These are phyloP conservation scores for Bothriochloa decipiens DNA, from an alignment of 176 grass and related monocot species.

Conservation along the genomic window DNA sequence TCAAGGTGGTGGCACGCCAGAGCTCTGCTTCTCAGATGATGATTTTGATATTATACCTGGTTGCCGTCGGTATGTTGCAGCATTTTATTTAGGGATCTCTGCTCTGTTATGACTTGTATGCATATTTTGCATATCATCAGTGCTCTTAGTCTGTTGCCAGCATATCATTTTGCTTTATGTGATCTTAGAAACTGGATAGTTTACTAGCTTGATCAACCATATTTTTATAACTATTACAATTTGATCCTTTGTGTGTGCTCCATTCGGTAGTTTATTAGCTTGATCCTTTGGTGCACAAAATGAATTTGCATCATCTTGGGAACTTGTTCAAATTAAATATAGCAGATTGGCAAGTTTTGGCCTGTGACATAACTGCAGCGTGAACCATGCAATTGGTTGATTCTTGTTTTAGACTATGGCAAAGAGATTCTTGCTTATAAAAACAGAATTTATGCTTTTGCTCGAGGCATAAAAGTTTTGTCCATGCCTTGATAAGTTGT, in stretches of 20 bases:
- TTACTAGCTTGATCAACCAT: background rate
- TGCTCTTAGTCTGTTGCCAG: background rate
- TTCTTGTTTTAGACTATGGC: background rate
- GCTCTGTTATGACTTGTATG: constrained; percentile 36
- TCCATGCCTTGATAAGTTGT: background rate
- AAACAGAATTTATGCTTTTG: background rate
- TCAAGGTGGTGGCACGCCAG: constrained; percentile 58
- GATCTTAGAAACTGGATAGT: background rate
- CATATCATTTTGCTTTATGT: background rate
- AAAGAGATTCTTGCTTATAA: background rate
- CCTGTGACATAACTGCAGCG: constrained; percentile 5
- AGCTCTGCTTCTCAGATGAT: constrained; percentile 64
- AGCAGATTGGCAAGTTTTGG: background rate
- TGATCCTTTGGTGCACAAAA: background rate
- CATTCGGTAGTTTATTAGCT: no score
- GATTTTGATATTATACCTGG: constrained; percentile 68
- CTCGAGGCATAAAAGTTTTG: background rate
- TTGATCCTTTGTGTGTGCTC: background rate
- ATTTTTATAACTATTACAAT: background rate
- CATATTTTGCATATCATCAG: background rate
- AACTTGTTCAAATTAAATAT: constrained; percentile 15
- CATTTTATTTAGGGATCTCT: background rate
- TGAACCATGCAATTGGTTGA: background rate
- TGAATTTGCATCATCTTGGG: background rate
- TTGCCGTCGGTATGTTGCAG: constrained; percentile 57